Evolutionary conservation across 2,329 filamentous ascomycete genomes (phyloP).

Genomic region (Lachnellula arida): DNA sequence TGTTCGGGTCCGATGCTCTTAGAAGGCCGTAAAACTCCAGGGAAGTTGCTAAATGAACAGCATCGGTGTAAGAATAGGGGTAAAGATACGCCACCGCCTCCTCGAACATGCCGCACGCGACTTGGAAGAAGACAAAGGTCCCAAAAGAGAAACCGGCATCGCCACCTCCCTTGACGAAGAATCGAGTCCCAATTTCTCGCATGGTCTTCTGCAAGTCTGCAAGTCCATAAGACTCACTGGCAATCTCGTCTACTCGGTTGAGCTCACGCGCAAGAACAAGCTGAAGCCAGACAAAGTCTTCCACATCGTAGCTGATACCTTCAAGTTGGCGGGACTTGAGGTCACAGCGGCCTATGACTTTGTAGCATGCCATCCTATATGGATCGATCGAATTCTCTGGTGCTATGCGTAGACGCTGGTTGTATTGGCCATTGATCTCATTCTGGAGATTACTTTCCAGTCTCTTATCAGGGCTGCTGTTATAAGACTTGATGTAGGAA

Average conservation of each 20-base stretch:
- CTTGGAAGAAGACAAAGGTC: constrained; percentile 90
- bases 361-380: constrained; percentile 96
- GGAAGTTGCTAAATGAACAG: constrained; percentile 89
- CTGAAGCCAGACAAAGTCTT: constrained; percentile 70
- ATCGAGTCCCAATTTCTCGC: constrained; percentile 81
- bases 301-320: constrained; percentile 52
- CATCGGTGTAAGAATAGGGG: constrained; percentile 84
- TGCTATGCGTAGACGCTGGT: constrained; percentile 76
- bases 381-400: constrained; percentile 87
- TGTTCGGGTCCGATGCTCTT: constrained; percentile 76
- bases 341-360: constrained; percentile 82
- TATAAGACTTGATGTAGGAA: constrained; percentile 81
- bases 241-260: constrained; percentile 58
- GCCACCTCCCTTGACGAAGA: constrained; percentile 77
- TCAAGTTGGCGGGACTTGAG: constrained; percentile 60
- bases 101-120: constrained; percentile 89
- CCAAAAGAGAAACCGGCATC: constrained; percentile 71
- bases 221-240: constrained; percentile 61
- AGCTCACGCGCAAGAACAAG: constrained; percentile 65
- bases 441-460: constrained; percentile 76
- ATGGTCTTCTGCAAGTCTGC: constrained; percentile 73
- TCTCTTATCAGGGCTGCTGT: constrained; percentile 68
- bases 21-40: constrained; percentile 86
- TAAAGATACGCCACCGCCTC: constrained; percentile 90
- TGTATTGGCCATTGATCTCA: constrained; percentile 85